Evolutionary conservation across 805 yeast genomes (phyloP).

Genomic region (Kodamaea kaohsiungensis): DNA sequence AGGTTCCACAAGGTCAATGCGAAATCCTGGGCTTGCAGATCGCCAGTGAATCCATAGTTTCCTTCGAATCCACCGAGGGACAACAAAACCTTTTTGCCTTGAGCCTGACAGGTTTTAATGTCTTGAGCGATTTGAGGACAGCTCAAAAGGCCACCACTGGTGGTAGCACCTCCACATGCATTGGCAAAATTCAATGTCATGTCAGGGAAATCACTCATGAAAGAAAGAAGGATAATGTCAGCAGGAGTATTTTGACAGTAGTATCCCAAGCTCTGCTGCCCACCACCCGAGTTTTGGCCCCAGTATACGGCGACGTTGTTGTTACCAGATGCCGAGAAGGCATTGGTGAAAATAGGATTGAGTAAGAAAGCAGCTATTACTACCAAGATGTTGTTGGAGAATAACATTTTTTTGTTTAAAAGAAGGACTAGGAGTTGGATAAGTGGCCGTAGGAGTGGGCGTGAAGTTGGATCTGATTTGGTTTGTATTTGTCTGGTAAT

Average conservation of each 20-base stretch:
- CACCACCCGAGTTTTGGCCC: slow-evolving; percentile 19
- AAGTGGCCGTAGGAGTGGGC: background rate
- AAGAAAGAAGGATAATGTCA: slow-evolving; percentile 17
- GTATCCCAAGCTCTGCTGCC: slow-evolving; percentile 13
- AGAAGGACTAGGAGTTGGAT: slow-evolving; percentile 2
- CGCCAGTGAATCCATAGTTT: slow-evolving; percentile 40
- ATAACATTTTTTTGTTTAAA: slow-evolving; percentile 6
- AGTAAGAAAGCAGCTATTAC: slow-evolving; percentile 8
- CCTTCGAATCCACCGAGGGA: slow-evolving; percentile 62
- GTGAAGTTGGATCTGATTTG: background rate
- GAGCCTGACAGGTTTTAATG: slow-evolving; percentile 70
- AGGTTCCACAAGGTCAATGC: slow-evolving; percentile 30
- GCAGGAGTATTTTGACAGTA: slow-evolving; percentile 15
- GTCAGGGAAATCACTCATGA: slow-evolving; percentile 14
- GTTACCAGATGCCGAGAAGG: slow-evolving; percentile 12
- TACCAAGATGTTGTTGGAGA: slow-evolving; percentile 6
- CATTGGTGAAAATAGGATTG: slow-evolving; percentile 10
- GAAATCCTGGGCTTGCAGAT: slow-evolving; percentile 25
- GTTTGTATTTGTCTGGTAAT: background rate
- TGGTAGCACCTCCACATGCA: slow-evolving; percentile 15
- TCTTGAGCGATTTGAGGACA: slow-evolving; percentile 50
- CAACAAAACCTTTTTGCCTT: slow-evolving; percentile 76
- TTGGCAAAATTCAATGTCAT: slow-evolving; percentile 16
- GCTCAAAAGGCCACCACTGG: slow-evolving; percentile 14
- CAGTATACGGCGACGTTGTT: slow-evolving; percentile 19